Evolutionary conservation across 345 rosid species (phyloP), one percentile per base, ranked within the genome.

Genomic region (Citrus reticulata): DNA sequence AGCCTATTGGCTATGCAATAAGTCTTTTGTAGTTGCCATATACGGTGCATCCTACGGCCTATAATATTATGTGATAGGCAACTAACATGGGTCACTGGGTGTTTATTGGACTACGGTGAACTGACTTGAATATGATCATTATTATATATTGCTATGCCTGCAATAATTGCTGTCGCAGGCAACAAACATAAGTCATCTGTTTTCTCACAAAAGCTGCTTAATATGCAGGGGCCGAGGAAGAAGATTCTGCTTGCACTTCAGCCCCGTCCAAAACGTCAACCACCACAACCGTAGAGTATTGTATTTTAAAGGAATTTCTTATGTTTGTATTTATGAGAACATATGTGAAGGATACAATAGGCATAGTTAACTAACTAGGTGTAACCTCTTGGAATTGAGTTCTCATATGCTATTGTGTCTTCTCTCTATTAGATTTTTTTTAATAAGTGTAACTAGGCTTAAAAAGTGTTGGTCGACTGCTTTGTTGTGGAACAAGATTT

Each of bases 171-270:
- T 42, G 51, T 46, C 1, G 5, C 1, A 46, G 51, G 51, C 51
- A 46, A 13, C 51, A 35, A 27, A 62, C 19, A 9, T 10, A 62
- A 27, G 20, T 63, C 14, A 29, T 14, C 42, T 63, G 11, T 46
- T 46, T 27, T 46, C 65, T 75, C 19, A 78, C 2, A 20, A 35
- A 34, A 37, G 32, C 32, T 34, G 3, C 60, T 59, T 76, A 32
- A 68, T 79, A 74, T 78, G 79, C 87, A 90, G 93, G 93, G 93
- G 24, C 93, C 93, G 16, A 88, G 93, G 84, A 90, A 85, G 86
- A 90, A 88, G 79, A 87, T 90, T 80, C 87, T 87, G n/a, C 90
- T 82, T 22, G 89, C 91, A 40, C 82, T 90, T 57, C 22, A 70
- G 68, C 78, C 86, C 17, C 55, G 22, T 67, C 40, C 72, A 10